Percentiles rank a stretch among this genome's conserved stretches.
phyloP scores from a whole-genome alignment of 805 yeast species.

The Zygotorulaspora florentina region DNA sequence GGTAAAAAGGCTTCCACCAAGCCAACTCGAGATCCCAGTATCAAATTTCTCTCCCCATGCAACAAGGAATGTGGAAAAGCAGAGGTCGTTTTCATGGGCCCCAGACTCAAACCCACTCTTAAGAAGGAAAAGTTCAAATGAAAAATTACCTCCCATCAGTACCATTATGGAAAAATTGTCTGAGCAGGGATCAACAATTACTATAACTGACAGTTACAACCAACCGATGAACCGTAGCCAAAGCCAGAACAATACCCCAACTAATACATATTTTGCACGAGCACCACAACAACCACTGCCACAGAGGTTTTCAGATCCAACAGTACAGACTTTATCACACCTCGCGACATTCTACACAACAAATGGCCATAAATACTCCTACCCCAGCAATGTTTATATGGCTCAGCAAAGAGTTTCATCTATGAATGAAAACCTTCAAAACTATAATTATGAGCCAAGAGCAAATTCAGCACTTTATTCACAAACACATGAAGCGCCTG shows the following conservation, averaged over 20 bases:
- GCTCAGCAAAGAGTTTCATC: slow-evolving; percentile 5
- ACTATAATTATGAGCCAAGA: neutral
- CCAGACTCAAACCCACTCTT: slow-evolving; percentile 6
- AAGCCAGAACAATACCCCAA: neutral
- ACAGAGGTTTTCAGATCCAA: slow-evolving; percentile 14
- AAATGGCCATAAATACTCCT: slow-evolving; percentile 25
- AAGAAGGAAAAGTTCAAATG: slow-evolving; percentile 3
- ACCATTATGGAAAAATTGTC: slow-evolving; percentile 14
- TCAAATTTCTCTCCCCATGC: neutral
- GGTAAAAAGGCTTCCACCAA: neutral
- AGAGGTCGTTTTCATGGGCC: slow-evolving; percentile 7
- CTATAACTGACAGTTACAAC: neutral
- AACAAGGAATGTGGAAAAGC: neutral
- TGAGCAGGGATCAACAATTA: slow-evolving; percentile 4
- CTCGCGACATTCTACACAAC: slow-evolving; percentile 28
- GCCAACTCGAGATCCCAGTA: neutral
- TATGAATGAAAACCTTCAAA: neutral
- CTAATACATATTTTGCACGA: neutral
- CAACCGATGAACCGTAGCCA: neutral
- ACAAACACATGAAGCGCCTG: slow-evolving; percentile 2
- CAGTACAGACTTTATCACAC: slow-evolving; percentile 23
- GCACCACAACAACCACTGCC: slow-evolving; percentile 1
- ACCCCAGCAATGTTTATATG: slow-evolving; percentile 18
- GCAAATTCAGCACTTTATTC: neutral
- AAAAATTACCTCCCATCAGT: slow-evolving; percentile 18